Evolutionary conservation across 2,329 filamentous ascomycete species (phyloP), one percentile per base, ranked within the genome.

Genomic region (Penicillium nordicum): DNA sequence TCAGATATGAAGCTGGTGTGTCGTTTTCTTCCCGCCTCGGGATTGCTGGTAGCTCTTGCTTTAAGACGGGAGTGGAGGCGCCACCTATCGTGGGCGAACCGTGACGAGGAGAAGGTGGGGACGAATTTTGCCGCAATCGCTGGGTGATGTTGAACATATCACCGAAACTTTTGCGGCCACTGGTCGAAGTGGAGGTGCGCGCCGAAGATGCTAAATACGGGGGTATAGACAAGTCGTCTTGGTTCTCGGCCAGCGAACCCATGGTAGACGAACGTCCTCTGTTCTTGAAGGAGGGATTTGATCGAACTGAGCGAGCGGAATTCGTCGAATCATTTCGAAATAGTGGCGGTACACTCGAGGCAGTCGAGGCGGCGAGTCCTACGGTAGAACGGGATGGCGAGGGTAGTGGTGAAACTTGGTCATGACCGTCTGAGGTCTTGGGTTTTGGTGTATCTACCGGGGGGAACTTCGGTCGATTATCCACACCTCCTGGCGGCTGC

Each of bases 141-240:
- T 85, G 83, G 21, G 84, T 80, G 34, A 97, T 78, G 14, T 85
- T 88, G 66, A 99, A 86, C 21, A 97, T 79, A 63, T 96, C 94
- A 51, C 92, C 91, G 66, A 99, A 91, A 74, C 93, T 97, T 74
- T 92, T 94, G 53, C 94, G 84, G 5, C 92, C 92, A n/a, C 78
- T 82, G 0, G 88, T 93, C 0, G 91, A 96, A 1, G 88, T 90
- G 1, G 92, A 96, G 6, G 86, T 92, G 50, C 92, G 82, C 4
- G 78, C 80, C 2, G 79, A 80, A 4, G 74, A 76, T 10, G 73
- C 69, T n/a, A 85, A 74, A 25, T 84, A 83, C 4, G 86, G 86
- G 3, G 88, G 85, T 7, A 84, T 81, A 52, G 87, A 84, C 34
- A 88, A 84, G 59, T 91, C 89, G 52, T 86, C 85, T 0, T 88